Percentiles rank a stretch among this genome's conserved stretches.
These are phyloP conservation scores for Buddleja alternifolia DNA, from an alignment of 257 asterid genomes.

Conservation along the genomic window DNA sequence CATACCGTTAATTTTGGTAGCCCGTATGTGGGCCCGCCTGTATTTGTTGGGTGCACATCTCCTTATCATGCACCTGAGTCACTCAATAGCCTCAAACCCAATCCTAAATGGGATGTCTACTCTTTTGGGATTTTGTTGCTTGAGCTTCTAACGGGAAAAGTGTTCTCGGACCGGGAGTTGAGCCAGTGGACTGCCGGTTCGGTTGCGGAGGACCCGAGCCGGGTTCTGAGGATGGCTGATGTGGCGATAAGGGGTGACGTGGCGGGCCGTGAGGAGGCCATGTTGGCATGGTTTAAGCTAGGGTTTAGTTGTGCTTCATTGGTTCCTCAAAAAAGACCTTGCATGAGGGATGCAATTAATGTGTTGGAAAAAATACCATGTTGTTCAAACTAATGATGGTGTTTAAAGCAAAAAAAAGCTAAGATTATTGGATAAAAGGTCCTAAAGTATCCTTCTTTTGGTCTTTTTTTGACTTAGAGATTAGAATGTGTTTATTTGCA, in stretches of 20 bases:
- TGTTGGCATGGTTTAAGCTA: constrained; percentile 73
- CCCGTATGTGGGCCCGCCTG: constrained; percentile 44
- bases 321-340: constrained; percentile 81
- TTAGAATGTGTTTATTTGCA: constrained; percentile 42
- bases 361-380: constrained; percentile 64
- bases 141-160: constrained; percentile 79
- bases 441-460: constrained; percentile 34
- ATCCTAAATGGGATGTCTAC: constrained; percentile 88
- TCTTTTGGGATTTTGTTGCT: constrained; percentile 84
- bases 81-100: constrained; percentile 66
- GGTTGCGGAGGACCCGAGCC: constrained; percentile 47
- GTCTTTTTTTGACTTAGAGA: constrained; percentile 53
- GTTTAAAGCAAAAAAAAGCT: constrained; percentile 28
- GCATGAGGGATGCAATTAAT: constrained; percentile 81
- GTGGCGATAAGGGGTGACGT: constrained; percentile 66
- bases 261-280: constrained; percentile 59
- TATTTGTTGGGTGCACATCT: constrained; percentile 69
- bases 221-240: constrained; percentile 69
- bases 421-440: constrained; percentile 29
- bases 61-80: constrained; percentile 97
- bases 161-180: constrained; percentile 75
- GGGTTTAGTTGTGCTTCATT: constrained; percentile 89
- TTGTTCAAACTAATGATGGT: constrained; percentile 35
- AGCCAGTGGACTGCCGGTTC: constrained; percentile 57
- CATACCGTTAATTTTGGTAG: constrained; percentile 35